Base-by-base conservation (phyloP, 108 stramenopile species). In the Pinguiococcus pyrenoidosus region DNA sequence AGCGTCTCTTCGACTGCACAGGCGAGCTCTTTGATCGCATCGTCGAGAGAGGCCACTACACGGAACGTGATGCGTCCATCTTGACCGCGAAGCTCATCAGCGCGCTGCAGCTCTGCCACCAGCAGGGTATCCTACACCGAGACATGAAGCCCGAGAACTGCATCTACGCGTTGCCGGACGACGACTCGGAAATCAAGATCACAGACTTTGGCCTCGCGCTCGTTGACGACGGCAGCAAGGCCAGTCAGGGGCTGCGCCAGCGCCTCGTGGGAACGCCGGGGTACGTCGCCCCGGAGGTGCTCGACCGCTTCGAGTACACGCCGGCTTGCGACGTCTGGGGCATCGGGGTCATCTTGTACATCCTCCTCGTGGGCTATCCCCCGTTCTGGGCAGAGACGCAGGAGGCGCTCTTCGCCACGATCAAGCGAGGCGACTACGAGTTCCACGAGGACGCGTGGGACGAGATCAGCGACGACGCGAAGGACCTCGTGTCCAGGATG, bases 21-120 rank as follows among this genome's bases (percentile, higher is more conserved):
- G n/a, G n/a, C 4, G 89, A 92, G 49, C 65, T 92, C 38, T 88
- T 88, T 62, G 89, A 92, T 72, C 68, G 81, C 21, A 87, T 93
- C 49, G 79, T 89, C 9, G 52, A 73, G 37, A 76, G 73, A 25
- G 72, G 66, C 27, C 61, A 73, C 9, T 94, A 84, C 49, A 56
- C 79, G 18, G 88, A 86, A 54, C 72, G 64, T 10, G 76, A 85
- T 33, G 77, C 82, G n/a, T 30, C 40, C 7, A 14, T 25, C 12
- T 16, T 59, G 16, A 41, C 54, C 10, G 23, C 49, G 4, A 47
- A 49, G n/a, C 9, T 58, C 8, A 39, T 57, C 17, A 23, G 39
- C 9, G 63, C 54, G 18, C 18, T 64, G 27, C 28, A 56, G 9
- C 49, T n/a, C 14, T 37, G 57, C 26, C 63, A 64, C 51, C 20